Evolutionary conservation across 345 rosid species (phyloP), one percentile per base, ranked within the genome.

Genomic region (Erodium maritimum): DNA sequence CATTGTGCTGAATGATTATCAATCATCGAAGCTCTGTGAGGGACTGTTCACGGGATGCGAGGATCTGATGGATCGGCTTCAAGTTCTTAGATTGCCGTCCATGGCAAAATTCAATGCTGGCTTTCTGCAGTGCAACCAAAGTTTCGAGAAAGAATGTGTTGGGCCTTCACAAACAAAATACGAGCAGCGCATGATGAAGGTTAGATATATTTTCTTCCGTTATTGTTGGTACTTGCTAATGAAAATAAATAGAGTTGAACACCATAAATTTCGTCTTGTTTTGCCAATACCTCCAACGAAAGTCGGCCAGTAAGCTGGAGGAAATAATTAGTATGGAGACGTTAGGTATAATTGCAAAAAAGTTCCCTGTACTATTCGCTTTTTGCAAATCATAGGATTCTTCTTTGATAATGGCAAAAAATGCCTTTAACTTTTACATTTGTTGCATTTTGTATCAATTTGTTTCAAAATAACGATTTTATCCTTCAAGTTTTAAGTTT

Each of bases 61-160:
- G 75, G 99, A 90, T 73, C 82, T 69, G 69, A 90, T 94, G 99
- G 99, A 94, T 80, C 96, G 82, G 64, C 91, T 94, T 80, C 99
- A 94, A 70, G 77, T 84, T 72, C 99, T 94, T 61, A 82, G 88
- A 62, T 97, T 90, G 73, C 99, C 99, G 70, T 87, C 99, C 51
- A 90, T 94, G 97, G 95, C 99, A 61, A 93, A 94, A 75, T 94
- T 94, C 72, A 87, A 87, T 65, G 96, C 97, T 19, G 99, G 99
- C 65, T 83, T 87, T 70, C 69, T 79, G 56, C 87, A 79, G 69
- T 94, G 99, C 79, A 94, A 90, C 79, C 91, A 75, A 71, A 94
- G 79, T 69, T 94, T 94, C 64, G 95, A 82, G 61, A 73, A 24
- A 55, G 80, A 82, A 60, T 94, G 99, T 67, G 81, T 87, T 62